These are phyloP conservation scores for Botrytis paeoniae DNA, from an alignment of 2,329 filamentous ascomycete species.

Conservation along the genomic window DNA sequence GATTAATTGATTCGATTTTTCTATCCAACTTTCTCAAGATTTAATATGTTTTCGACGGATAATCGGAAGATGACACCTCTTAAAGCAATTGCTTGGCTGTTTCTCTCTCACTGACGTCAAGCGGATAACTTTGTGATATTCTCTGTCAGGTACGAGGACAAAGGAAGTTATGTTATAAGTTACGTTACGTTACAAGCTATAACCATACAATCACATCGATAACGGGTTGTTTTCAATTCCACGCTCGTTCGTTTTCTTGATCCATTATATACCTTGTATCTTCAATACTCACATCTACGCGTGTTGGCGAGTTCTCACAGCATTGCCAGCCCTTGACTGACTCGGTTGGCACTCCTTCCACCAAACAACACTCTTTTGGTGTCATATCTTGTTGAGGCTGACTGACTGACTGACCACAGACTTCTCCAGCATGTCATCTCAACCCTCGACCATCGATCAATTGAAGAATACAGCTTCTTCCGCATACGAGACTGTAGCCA, in stretches of 20 bases:
- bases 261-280: background rate
- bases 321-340: background rate
- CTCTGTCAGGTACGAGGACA: background rate
- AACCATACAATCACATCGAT: background rate
- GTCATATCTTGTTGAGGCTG: background rate
- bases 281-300: background rate
- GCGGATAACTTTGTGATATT: background rate
- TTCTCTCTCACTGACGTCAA: constrained; percentile 10
- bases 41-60: background rate
- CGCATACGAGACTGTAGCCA: constrained; percentile 22
- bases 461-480: constrained; percentile 25
- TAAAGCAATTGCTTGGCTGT: background rate
- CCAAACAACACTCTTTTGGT: background rate
- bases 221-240: background rate
- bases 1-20: background rate
- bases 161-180: background rate
- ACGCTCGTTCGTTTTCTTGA: background rate
- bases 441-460: constrained; percentile 29
- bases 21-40: background rate
- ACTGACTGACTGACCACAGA: background rate
- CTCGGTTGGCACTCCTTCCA: background rate
- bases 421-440: constrained; percentile 27
- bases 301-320: background rate
- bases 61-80: background rate
- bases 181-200: background rate